phyloP scores from a whole-genome alignment of 2,329 filamentous ascomycete species.

The Epichloe festucae region DNA sequence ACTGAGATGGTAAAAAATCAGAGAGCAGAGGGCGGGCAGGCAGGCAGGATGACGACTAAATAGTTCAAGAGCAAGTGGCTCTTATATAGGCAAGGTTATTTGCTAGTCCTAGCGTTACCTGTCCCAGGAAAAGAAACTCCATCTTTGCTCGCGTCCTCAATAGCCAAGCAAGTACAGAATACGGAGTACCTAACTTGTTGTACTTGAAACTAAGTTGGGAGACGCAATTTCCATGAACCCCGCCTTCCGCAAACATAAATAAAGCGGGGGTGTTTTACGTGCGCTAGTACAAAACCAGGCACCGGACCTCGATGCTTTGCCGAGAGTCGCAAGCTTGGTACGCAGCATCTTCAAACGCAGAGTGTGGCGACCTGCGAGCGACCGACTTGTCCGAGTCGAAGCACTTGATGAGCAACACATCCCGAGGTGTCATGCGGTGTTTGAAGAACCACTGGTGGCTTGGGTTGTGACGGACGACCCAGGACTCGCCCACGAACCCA shows the following conservation, averaged over 20 bases:
- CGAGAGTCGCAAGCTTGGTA: slow-evolving; percentile 41
- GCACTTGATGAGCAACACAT: slow-evolving; percentile 48
- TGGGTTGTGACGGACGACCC: slow-evolving; percentile 27
- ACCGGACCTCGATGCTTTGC: slow-evolving; percentile 53
- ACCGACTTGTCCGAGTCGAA: slow-evolving; percentile 48
- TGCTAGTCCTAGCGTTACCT: too few relatives aligned
- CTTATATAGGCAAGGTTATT: too few relatives aligned
- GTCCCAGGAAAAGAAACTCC: too few relatives aligned
- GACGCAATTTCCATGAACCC: background rate
- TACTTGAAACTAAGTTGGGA: too few relatives aligned
- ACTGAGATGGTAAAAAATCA: too few relatives aligned
- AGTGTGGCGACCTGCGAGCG: slow-evolving; percentile 38
- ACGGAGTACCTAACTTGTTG: too few relatives aligned
- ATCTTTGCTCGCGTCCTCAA: too few relatives aligned
- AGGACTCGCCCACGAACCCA: slow-evolving; percentile 35
- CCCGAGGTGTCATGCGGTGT: slow-evolving; percentile 34
- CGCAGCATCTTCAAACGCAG: slow-evolving; percentile 36
- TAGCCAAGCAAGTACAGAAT: too few relatives aligned
- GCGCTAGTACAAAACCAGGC: slow-evolving; percentile 45
- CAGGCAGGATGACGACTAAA: too few relatives aligned
- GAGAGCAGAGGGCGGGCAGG: too few relatives aligned
- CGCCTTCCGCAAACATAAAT: background rate
- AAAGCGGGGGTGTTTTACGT: too few relatives aligned
- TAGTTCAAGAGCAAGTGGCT: too few relatives aligned
- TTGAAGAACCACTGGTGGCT: slow-evolving; percentile 40